phyloP scores from a whole-genome alignment of 202 grass and related monocot species.

The Brachypodium distachyon region DNA sequence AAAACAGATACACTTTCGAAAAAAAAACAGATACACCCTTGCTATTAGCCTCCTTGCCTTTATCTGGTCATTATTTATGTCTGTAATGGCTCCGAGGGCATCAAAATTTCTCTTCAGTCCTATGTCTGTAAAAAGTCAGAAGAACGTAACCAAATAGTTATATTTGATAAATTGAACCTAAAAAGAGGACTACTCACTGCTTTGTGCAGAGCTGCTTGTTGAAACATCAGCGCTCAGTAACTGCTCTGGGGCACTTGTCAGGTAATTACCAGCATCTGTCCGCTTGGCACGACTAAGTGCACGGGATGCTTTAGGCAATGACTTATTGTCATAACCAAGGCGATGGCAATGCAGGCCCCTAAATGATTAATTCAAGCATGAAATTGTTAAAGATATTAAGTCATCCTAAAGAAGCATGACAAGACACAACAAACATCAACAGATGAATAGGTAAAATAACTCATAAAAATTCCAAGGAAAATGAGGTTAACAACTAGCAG shows the following conservation, averaged over 20 bases:
- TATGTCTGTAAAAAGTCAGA: slow-evolving; percentile 29
- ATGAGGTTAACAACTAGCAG: neutral
- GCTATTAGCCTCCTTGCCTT: slow-evolving; percentile 12
- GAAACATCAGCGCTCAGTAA: slow-evolving; percentile 34
- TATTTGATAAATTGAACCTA: slow-evolving; percentile 3
- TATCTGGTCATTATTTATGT: slow-evolving; percentile 24
- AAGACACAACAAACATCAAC: neutral
- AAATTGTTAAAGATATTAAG: slow-evolving; percentile 2
- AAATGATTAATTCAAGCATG: slow-evolving; percentile 12
- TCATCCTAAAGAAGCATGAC: neutral
- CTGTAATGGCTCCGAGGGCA: slow-evolving; percentile 9
- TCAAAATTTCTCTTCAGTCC: slow-evolving; percentile 55
- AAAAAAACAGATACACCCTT: neutral
- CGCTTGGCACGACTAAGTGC: slow-evolving; percentile 24
- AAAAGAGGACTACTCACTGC: slow-evolving; percentile 23
- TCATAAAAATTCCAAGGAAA: neutral
- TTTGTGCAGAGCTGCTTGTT: slow-evolving; percentile 25
- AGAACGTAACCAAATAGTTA: slow-evolving; percentile 21
- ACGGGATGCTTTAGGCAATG: slow-evolving; percentile 41
- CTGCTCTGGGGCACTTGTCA: slow-evolving; percentile 22
- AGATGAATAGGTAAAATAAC: slow-evolving; percentile 7
- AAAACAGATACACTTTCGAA: no score
- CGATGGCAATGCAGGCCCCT: slow-evolving; percentile 85
- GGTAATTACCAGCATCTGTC: slow-evolving; percentile 19
- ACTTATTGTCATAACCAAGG: slow-evolving; percentile 86